phyloP scores from a whole-genome alignment of 2,329 filamentous ascomycete species.

The Hirsutella thompsonii region DNA sequence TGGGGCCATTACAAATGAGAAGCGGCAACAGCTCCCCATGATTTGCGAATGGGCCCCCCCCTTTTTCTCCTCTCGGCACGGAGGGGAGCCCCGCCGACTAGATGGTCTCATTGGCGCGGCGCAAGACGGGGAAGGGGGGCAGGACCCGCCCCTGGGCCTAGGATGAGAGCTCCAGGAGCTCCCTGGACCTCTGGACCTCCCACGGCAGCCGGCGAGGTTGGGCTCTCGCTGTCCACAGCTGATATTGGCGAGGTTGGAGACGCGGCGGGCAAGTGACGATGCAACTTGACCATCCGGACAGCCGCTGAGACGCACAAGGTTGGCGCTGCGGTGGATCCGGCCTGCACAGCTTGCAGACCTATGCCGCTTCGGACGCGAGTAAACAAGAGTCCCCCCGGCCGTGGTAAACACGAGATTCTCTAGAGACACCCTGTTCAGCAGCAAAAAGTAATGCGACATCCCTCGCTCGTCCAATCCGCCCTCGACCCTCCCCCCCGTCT shows the following conservation, averaged over 20 bases:
- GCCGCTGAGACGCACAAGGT: conserved; percentile 6
- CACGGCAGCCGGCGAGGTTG: conserved; percentile 1
- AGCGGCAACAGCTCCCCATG: neutral
- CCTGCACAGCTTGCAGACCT: conserved; percentile 9
- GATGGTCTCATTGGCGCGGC: neutral
- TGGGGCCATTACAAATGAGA: conserved; percentile 1
- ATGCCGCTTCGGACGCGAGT: conserved; percentile 12
- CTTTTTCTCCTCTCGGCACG: neutral
- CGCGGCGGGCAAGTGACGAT: neutral
- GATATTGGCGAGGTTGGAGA: neutral
- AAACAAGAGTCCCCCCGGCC: conserved; percentile 11
- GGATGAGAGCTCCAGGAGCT: neutral
- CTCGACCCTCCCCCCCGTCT: conserved; percentile 11
- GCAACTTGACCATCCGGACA: neutral
- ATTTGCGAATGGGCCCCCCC: neutral
- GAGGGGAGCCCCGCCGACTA: neutral
- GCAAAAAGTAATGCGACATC: conserved; percentile 3
- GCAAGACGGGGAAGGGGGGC: neutral
- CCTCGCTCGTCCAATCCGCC: conserved; percentile 14
- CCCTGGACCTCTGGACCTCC: neutral
- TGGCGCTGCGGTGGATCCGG: conserved; percentile 8
- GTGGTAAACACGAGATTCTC: conserved; percentile 9
- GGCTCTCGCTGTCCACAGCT: conserved; percentile 1
- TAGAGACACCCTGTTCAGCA: conserved; percentile 13
- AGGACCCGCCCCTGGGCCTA: too few relatives aligned